phyloP scores from a whole-genome alignment of 78 protist species.

The Dictyostelium firmibasis region DNA sequence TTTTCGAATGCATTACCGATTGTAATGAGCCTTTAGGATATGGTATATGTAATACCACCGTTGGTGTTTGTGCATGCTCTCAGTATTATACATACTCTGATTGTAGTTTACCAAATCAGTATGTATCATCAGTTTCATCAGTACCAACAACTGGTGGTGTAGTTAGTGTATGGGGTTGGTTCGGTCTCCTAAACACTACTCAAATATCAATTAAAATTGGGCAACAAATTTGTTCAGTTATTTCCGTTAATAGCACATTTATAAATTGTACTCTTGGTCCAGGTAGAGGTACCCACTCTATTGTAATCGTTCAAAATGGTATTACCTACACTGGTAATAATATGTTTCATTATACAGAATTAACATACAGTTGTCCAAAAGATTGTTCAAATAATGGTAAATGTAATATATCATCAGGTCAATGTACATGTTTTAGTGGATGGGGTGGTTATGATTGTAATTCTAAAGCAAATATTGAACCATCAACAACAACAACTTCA shows the following conservation, averaged over 20 bases:
- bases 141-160: background rate
- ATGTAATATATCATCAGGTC: background rate
- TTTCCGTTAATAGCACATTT: background rate
- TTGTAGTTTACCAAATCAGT: background rate
- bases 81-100: background rate
- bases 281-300: background rate
- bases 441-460: conserved; percentile 3
- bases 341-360: background rate
- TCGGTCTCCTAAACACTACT: background rate
- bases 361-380: background rate
- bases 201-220: background rate
- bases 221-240: background rate
- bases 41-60: background rate
- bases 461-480: background rate
- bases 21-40: background rate
- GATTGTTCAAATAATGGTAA: background rate
- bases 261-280: background rate
- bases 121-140: background rate
- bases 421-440: background rate
- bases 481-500: background rate
- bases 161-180: no score
- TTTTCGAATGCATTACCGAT: background rate
- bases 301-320: background rate
- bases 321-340: background rate
- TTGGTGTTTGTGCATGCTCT: background rate